These are phyloP conservation scores for Sonneratia caseolaris DNA, from an alignment of 345 rosid genomes.

Conservation along the genomic window DNA sequence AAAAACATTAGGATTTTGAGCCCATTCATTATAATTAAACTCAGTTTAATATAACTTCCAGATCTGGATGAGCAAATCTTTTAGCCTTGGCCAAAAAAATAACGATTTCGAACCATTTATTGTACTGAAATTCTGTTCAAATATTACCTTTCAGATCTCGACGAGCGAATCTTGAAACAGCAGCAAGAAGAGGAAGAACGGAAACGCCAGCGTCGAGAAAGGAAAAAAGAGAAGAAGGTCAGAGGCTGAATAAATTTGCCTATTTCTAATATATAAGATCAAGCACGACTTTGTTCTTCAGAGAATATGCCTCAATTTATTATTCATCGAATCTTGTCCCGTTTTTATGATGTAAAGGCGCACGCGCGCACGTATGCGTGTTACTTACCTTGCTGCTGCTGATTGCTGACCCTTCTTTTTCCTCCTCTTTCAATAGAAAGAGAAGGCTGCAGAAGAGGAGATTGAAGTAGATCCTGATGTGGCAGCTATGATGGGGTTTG, in stretches of 20 bases:
- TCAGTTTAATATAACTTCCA: conserved; percentile 11
- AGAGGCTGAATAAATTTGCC: conserved; percentile 9
- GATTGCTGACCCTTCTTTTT: not conserved
- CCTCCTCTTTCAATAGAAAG: conserved; percentile 42
- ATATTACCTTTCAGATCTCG: conserved; percentile 45
- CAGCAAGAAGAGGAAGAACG: conserved; percentile 87
- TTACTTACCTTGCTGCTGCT: not conserved
- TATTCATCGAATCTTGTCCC: not conserved
- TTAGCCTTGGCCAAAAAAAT: no score
- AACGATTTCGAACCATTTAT: not conserved
- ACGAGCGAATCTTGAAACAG: conserved; percentile 75
- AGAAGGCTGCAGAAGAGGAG: conserved; percentile 72
- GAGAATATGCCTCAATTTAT: not conserved
- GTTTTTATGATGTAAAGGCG: no score
- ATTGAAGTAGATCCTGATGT: conserved; percentile 82
- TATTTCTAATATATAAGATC: not conserved
- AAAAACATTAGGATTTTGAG: not conserved
- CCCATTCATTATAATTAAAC: not conserved
- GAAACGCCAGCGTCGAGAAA: conserved; percentile 71
- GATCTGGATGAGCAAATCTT: conserved; percentile 83
- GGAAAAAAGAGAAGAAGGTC: conserved; percentile 95
- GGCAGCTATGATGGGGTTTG: conserved; percentile 96
- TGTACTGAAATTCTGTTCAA: not conserved
- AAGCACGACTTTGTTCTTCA: not conserved
- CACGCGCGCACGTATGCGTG: not conserved